These are phyloP conservation scores for Suillus placidus DNA, from an alignment of 768 basidiomycete species.

Conservation along the genomic window DNA sequence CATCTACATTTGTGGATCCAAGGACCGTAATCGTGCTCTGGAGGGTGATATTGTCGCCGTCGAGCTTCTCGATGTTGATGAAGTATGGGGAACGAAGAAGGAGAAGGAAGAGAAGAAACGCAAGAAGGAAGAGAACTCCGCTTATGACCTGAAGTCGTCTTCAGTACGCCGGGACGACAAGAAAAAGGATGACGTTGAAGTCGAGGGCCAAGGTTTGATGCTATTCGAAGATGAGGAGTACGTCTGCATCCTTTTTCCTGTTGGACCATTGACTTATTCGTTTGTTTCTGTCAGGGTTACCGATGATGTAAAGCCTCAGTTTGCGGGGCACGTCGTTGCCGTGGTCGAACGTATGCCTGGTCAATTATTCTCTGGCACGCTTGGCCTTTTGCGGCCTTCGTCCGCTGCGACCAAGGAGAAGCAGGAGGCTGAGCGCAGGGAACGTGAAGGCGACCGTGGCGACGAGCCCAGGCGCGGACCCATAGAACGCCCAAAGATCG, in stretches of 20 bases:
- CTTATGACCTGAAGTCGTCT: slow-evolving; percentile 80
- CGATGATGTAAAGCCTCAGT: slow-evolving; percentile 97
- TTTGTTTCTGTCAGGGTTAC: slow-evolving; percentile 64
- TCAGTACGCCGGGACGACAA: slow-evolving; percentile 92
- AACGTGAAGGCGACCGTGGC: slow-evolving; percentile 91
- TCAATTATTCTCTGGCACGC: slow-evolving; percentile 95
- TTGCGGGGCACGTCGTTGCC: slow-evolving; percentile 99
- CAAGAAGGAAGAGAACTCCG: slow-evolving; percentile 99
- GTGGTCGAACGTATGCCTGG: slow-evolving; percentile 99
- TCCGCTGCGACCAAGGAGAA: slow-evolving; percentile 98
- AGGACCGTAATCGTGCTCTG: slow-evolving; percentile 96
- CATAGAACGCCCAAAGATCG: slow-evolving; percentile 95
- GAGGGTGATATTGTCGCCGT: slow-evolving; percentile 99
- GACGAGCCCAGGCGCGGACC: slow-evolving; percentile 79
- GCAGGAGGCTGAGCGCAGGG: slow-evolving; percentile 95
- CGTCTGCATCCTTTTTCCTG: slow-evolving; percentile 21
- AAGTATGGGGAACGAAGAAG: slow-evolving; percentile 98
- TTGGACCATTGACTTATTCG: slow-evolving; percentile 15
- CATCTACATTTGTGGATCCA: slow-evolving; percentile 98
- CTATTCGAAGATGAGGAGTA: slow-evolving; percentile 98
- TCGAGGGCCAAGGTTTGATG: slow-evolving; percentile 96
- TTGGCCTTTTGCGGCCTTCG: slow-evolving; percentile 92
- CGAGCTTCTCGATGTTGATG: slow-evolving; percentile 95
- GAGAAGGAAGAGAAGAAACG: slow-evolving; percentile 99
- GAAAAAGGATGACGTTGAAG: slow-evolving; percentile 99